These are phyloP conservation scores for Hymenoscyphus linearis DNA, from an alignment of 2,329 filamentous ascomycete genomes.

Conservation along the genomic window DNA sequence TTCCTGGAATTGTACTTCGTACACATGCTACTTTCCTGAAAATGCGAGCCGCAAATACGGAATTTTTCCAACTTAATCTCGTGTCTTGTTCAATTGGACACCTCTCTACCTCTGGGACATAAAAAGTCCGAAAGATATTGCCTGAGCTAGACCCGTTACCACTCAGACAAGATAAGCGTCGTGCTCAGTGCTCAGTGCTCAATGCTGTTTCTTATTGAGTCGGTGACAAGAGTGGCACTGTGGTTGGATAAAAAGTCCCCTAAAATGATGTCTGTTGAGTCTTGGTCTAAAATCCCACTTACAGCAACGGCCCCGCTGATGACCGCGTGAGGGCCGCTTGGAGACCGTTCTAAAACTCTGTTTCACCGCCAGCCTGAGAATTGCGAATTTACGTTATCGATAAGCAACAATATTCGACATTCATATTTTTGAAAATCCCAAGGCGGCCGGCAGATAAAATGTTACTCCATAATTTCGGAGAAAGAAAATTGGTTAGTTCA, in stretches of 20 bases:
- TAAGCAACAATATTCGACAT: neutral
- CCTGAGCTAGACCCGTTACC: neutral
- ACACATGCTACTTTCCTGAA: too few relatives aligned
- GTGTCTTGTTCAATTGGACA: neutral
- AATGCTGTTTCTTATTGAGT: neutral
- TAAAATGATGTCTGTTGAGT: neutral
- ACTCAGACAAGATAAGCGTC: neutral
- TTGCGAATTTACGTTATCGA: neutral
- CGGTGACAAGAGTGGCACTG: neutral
- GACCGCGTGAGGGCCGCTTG: neutral
- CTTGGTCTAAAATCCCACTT: neutral
- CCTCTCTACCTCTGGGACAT: neutral
- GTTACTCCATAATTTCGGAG: conserved; percentile 1
- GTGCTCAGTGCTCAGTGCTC: too few relatives aligned
- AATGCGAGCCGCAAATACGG: too few relatives aligned
- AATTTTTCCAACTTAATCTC: neutral
- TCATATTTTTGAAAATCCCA: neutral
- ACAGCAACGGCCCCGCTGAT: neutral
- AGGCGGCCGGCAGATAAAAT: neutral
- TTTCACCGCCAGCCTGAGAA: neutral
- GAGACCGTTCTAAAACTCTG: neutral
- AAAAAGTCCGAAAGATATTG: neutral
- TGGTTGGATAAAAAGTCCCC: neutral
- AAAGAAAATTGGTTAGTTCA: neutral
- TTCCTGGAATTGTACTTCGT: conserved; percentile 6